Evolutionary conservation across 495 filamentous ascomycete species (phyloP).

Genomic region (Opeltia flavorubescens): DNA sequence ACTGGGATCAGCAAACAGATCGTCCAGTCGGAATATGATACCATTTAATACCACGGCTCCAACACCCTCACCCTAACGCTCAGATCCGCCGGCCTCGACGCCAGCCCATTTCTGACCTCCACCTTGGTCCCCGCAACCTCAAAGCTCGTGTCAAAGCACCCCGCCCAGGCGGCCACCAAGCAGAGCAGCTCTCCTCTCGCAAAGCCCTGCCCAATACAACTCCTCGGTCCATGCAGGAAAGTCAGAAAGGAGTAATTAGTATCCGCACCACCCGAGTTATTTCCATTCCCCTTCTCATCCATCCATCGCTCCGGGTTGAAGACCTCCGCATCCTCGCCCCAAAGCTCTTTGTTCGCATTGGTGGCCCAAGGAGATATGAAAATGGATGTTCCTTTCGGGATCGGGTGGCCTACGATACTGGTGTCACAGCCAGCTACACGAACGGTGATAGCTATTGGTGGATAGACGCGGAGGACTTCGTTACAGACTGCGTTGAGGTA

Average conservation of each 20-base stretch:
- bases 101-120: no score
- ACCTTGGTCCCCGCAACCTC: no score
- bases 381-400: constrained; percentile 39
- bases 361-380: constrained; percentile 39
- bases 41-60: no score
- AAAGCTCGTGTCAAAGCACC: constrained; percentile 49
- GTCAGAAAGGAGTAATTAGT: constrained; percentile 62
- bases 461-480: constrained; percentile 32
- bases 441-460: constrained; percentile 45
- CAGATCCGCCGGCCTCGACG: no score
- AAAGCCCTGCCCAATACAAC: constrained; percentile 69
- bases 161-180: constrained; percentile 61
- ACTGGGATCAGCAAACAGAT: no score
- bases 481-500: constrained; percentile 15
- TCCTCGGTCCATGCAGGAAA: constrained; percentile 67
- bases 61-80: no score
- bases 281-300: constrained; percentile 16
- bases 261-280: constrained; percentile 34
- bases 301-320: constrained; percentile 76
- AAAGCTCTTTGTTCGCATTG: constrained; percentile 61
- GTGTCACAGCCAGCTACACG: constrained; percentile 48
- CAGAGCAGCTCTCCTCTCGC: constrained; percentile 68
- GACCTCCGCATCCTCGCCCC: constrained; percentile 63
- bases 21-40: no score
- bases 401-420: constrained; percentile 34